Base-by-base conservation (phyloP, 2,329 filamentous ascomycete species). In the Paraphaeosphaeria sporulosa region DNA sequence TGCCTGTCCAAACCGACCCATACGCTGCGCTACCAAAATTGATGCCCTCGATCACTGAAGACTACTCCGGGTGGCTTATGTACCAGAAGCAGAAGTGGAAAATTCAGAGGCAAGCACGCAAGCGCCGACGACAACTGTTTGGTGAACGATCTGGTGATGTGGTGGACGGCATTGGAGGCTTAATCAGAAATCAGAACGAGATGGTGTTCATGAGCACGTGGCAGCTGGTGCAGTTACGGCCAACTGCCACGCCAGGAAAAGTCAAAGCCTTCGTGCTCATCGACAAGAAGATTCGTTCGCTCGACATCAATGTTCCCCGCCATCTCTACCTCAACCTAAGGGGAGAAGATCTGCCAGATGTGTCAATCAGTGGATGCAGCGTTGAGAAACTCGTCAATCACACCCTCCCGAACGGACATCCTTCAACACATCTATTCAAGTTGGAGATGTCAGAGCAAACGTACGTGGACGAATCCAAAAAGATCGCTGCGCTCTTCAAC, bases 71-170 rank as follows among this genome's bases (percentile, higher is more conserved):
- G 0, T 99, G 96, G 83, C 78, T 99, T 55, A 86, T 90, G 72
- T 98, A 98, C 72, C 95, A 99, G 76, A 99, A 99, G 79, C 88
- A 94, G 80, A 99, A 99, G 79, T 99, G 95, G 95, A 97, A 94
- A 81, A 90, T 98, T 40, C 95, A 99, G 76, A 96, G 93, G 73
- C 91, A 96, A 75, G 93, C 94, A 36, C 88, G 95, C 23, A 85
- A 90, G 61, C 89, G 94, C 46, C 86, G 96, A 64, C 87, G 94
- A 51, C 95, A 99, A 75, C 83, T 99, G 0, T 99, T 99, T 71
- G 95, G 95, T 61, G 94, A 99, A 71, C 89, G 90, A 59, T 86
- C 89, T 12, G 83, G 83, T 51, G 82, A 86, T 68, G 81, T 84
- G 15, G 83, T 84, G 2, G 87, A 90, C 72, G 84, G 84, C 0